Base-by-base conservation (phyloP, 768 basidiomycete species). In the Trametes maxima region DNA sequence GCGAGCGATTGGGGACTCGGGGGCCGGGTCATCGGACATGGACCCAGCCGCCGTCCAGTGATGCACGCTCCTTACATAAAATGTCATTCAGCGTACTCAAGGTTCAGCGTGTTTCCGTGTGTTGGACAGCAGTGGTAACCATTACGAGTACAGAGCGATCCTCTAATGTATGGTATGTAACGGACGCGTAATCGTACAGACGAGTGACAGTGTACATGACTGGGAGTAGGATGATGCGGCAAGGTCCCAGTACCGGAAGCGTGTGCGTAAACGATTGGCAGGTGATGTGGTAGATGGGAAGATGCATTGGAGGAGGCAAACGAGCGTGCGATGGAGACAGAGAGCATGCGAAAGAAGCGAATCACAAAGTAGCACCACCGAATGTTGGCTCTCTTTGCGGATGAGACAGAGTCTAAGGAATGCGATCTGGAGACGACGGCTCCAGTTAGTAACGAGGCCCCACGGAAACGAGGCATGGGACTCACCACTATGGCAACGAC, bases 221-320 rank as follows among this genome's bases (percentile, higher is more conserved):
- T n/a, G 47, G 5, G 47, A 49, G 28, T 45, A 28, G n/a, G 35
- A 12, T 21, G 28, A 45, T 33, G 19, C 37, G 54, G 43, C 54
- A 55, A 55, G 21, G 44, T 55, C 54, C 54, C 54, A 55, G 54
- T 55, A 45, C 54, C 44, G 54, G 54, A 35, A 42, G 54, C 54
- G 54, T 55, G 43, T 36, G 54, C 43, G 54, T 36, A 16, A 46
- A 45, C 7, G 43, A 45, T 19, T 21, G 44, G n/a, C 19, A 16
- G 28, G 43, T n/a, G 43, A 55, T 45, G 43, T 44, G 43, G 33
- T 55, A 55, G 43, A 16, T 55, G 44, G 54, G 54, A 55, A 33
- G 33, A 35, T 45, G 54, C 43, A 17, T 33, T 19, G n/a, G 36
- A 36, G 43, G 19, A 10, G 33, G 28, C 16, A n/a, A 55, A 54